Evolutionary conservation across 768 basidiomycete genomes (phyloP), one percentile per base, ranked within the genome.

Genomic region (Russula sp.): DNA sequence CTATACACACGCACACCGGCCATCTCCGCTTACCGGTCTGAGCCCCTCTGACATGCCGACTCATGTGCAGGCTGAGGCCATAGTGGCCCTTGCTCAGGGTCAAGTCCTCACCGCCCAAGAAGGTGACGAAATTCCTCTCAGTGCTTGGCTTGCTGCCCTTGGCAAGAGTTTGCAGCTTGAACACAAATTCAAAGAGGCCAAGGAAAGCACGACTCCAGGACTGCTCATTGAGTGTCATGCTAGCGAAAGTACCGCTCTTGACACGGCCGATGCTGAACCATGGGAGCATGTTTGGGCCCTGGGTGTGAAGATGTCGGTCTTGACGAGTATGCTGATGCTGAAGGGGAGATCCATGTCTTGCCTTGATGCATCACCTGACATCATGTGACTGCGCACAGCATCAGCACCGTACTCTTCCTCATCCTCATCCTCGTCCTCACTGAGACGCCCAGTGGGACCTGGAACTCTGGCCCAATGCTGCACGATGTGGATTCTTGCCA

Each of bases 41-140:
- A 80, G 87, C 61, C 74, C 87, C 53, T 76, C 77, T 49, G 73
- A 78, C 0, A 85, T 91, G 57, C 88, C 87, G 20, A 86, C 86
- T 3, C 86, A 88, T 70, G 90, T 87, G 7, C 83, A 93, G 69
- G 91, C 90, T 5, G 85, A 89, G 67, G 88, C 84, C 46, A 79
- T 90, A n/a, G 89, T 93, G 3, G 83, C 87, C 68, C 83, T 78
- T 60, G 81, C 86, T 2, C 82, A 89, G 66, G 82, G 83, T 69
- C 83, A 87, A 63, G 87, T 91, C 25, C 71, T 93, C 50, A 83
- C 87, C 73, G 83, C 80, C 13, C 63, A 58, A 49, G 66, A 69
- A 22, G 63, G 75, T 69, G 56, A 77, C 18, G 77, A 82, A 63
- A 82, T 84, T 14, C 70, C n/a, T n/a, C n/a, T n/a, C n/a, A n/a